These are phyloP conservation scores for Cladosporium austrohemisphaericum DNA, from an alignment of 2,329 filamentous ascomycete genomes.

Conservation along the genomic window DNA sequence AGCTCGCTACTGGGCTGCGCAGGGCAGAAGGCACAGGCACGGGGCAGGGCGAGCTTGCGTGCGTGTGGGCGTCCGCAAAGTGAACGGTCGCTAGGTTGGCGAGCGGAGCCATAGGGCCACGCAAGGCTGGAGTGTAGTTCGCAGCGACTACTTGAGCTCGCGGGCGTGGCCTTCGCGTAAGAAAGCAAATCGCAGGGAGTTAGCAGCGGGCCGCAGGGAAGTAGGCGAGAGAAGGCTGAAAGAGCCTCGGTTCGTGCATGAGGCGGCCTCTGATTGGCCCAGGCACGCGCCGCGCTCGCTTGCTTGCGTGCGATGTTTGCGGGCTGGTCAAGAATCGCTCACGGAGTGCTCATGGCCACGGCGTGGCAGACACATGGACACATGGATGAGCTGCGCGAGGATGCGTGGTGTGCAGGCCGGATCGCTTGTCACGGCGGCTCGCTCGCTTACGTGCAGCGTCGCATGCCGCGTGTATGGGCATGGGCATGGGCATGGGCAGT, in stretches of 20 bases:
- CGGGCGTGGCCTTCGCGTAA: background rate
- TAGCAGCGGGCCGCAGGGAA: slow-evolving; percentile 2
- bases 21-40: background rate
- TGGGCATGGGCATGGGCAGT: too few species aligned
- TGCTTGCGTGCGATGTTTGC: background rate
- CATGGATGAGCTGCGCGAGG: too few species aligned
- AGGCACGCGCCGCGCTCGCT: background rate
- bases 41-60: slow-evolving; percentile 1
- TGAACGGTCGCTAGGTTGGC: slow-evolving; percentile 4
- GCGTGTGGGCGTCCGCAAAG: background rate
- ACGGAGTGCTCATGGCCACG: too few species aligned
- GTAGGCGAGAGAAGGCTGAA: slow-evolving; percentile 7
- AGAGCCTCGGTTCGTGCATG: background rate
- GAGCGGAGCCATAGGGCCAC: slow-evolving; percentile 1
- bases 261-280: background rate
- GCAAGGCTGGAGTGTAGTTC: slow-evolving; percentile 1
- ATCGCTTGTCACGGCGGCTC: slow-evolving; percentile 4
- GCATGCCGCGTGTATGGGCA: background rate
- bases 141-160: background rate
- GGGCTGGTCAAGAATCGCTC: too few species aligned
- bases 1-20: slow-evolving; percentile 1
- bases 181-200: slow-evolving; percentile 4
- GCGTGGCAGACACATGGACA: too few species aligned
- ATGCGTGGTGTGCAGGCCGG: background rate
- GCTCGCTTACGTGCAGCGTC: slow-evolving; percentile 7